Evolutionary conservation across 2,329 filamentous ascomycete genomes (phyloP).

Genomic region (Ceratocystis cubensis): DNA sequence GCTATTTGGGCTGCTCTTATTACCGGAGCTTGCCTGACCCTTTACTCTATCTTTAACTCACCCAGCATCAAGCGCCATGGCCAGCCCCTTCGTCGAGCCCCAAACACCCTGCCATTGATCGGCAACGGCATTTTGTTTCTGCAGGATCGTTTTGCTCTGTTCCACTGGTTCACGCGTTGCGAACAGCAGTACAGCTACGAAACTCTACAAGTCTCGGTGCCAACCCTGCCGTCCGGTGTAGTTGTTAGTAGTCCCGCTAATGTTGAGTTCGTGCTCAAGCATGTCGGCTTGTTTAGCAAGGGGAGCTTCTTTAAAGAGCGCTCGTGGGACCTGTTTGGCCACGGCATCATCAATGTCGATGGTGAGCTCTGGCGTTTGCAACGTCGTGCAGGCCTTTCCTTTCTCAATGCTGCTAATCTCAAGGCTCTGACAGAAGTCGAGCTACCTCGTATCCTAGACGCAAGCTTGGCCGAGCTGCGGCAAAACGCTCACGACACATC

Average conservation of each 20-base stretch:
- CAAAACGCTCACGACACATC: conserved; percentile 23
- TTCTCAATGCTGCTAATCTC: conserved; percentile 46
- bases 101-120: conserved; percentile 41
- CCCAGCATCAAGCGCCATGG: conserved; percentile 26
- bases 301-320: conserved; percentile 48
- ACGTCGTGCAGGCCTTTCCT: conserved; percentile 47
- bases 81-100: conserved; percentile 25
- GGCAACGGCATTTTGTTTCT: conserved; percentile 52
- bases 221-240: conserved; percentile 48
- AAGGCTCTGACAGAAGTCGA: conserved; percentile 44
- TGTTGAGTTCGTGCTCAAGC: conserved; percentile 49
- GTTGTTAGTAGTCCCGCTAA: conserved; percentile 50
- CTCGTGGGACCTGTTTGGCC: conserved; percentile 51
- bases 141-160: conserved; percentile 45
- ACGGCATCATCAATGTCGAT: conserved; percentile 55
- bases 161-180: conserved; percentile 50
- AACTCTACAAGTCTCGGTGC: conserved; percentile 51
- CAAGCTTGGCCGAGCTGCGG: conserved; percentile 32
- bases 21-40: conserved; percentile 26
- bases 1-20: not conserved
- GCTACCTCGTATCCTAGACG: conserved; percentile 41
- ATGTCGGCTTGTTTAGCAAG: conserved; percentile 48
- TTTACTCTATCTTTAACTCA: conserved; percentile 41
- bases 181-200: conserved; percentile 45
- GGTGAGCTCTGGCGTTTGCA: conserved; percentile 51